These are phyloP conservation scores for Diaporthe sp. DNA, from an alignment of 2,329 filamentous ascomycete genomes.

Conservation along the genomic window DNA sequence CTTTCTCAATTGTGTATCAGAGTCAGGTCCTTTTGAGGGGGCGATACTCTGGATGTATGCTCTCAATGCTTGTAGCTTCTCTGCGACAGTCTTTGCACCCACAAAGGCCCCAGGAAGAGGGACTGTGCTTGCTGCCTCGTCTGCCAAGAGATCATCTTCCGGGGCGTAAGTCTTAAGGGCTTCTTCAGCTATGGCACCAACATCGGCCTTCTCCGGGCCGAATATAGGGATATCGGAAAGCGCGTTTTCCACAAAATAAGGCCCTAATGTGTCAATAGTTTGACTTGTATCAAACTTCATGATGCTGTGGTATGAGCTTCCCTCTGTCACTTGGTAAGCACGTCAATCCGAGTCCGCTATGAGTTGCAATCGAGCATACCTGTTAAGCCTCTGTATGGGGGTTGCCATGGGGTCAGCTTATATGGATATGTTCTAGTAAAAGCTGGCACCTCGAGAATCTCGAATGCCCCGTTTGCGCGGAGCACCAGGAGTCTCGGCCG, in stretches of 20 bases:
- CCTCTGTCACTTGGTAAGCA: slow-evolving; percentile 58
- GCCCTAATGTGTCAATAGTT: slow-evolving; percentile 66
- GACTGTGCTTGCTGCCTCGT: slow-evolving; percentile 53
- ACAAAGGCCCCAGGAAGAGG: slow-evolving; percentile 59
- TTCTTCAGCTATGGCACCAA: slow-evolving; percentile 58
- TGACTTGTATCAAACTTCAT: slow-evolving; percentile 72
- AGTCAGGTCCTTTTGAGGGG: slow-evolving; percentile 37
- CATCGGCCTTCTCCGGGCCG: slow-evolving; percentile 62
- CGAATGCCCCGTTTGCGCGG: slow-evolving; percentile 72
- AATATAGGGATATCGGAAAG: slow-evolving; percentile 70
- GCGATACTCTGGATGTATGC: slow-evolving; percentile 44
- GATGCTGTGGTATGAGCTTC: slow-evolving; percentile 65
- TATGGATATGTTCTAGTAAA: slow-evolving; percentile 70
- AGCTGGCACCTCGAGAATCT: slow-evolving; percentile 73
- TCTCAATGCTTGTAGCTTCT: slow-evolving; percentile 65
- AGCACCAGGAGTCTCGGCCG: slow-evolving; percentile 72
- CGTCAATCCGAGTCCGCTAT: neutral
- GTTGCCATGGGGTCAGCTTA: slow-evolving; percentile 72
- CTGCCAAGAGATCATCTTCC: slow-evolving; percentile 52
- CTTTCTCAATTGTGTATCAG: slow-evolving; percentile 33
- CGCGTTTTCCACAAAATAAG: slow-evolving; percentile 67
- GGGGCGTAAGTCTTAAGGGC: slow-evolving; percentile 55
- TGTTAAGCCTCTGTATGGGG: slow-evolving; percentile 70
- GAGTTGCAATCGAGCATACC: slow-evolving; percentile 53
- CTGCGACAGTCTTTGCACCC: slow-evolving; percentile 59